phyloP scores from a whole-genome alignment of 164 flowering plant genomes.

The Echeveria elegans region DNA sequence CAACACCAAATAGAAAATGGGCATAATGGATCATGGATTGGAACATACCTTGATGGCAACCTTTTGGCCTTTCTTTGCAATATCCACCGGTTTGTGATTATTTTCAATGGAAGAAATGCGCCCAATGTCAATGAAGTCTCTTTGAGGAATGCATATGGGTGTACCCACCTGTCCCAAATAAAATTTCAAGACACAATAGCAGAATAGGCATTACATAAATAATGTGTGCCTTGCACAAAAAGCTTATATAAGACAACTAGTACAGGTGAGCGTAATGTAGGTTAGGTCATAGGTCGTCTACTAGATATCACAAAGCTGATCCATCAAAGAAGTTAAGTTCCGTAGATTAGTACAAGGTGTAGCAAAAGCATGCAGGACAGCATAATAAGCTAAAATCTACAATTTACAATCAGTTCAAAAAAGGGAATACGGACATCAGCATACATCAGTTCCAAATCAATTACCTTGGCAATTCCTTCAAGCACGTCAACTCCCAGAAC shows the following conservation, averaged over 20 bases:
- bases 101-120: slow-evolving; percentile 78
- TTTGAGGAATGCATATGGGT: slow-evolving; percentile 76
- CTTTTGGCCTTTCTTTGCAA: slow-evolving; percentile 82
- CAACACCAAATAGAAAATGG: background rate
- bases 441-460: background rate
- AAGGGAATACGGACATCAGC: too few species aligned
- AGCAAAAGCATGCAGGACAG: background rate
- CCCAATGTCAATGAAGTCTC: slow-evolving; percentile 77
- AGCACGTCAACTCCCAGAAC: slow-evolving; percentile 87
- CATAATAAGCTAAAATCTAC: background rate
- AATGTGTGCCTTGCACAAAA: background rate
- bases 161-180: slow-evolving; percentile 59
- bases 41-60: slow-evolving; percentile 89
- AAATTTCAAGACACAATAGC: background rate
- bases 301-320: background rate
- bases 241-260: background rate
- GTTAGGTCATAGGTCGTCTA: too few species aligned
- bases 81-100: slow-evolving; percentile 81
- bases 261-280: background rate
- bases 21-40: slow-evolving; percentile 1
- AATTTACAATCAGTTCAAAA: background rate
- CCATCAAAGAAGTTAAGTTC: background rate
- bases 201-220: background rate
- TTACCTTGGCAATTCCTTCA: slow-evolving; percentile 85
- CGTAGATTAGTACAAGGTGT: background rate